phyloP scores from a whole-genome alignment of 2,329 filamentous ascomycete genomes.

The Aspergillus brasiliensis region DNA sequence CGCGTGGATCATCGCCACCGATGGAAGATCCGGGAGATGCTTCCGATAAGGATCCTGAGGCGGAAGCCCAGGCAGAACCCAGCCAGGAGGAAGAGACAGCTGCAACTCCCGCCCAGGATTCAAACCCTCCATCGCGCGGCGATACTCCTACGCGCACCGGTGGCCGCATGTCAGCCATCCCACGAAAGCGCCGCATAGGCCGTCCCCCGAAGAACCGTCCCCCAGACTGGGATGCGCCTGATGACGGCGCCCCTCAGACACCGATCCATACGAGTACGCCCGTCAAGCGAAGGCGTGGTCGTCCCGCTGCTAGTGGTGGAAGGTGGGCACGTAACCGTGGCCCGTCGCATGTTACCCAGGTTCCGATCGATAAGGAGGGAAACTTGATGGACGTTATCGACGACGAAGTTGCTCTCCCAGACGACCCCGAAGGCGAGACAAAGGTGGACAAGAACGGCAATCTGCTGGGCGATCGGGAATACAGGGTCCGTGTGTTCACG shows the following conservation, averaged over 20 bases:
- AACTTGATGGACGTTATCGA: conserved; percentile 87
- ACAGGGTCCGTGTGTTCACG: conserved; percentile 93
- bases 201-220: conserved; percentile 83
- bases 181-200: conserved; percentile 73
- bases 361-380: conserved; percentile 90
- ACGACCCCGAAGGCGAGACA: conserved; percentile 83
- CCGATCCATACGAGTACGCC: conserved; percentile 54
- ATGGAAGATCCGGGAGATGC: conserved; percentile 39
- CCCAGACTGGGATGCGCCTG: conserved; percentile 70
- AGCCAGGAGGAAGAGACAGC: conserved; percentile 49
- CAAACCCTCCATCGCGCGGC: conserved; percentile 48
- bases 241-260: conserved; percentile 51
- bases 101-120: conserved; percentile 44
- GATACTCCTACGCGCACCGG: conserved; percentile 56
- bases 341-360: conserved; percentile 74
- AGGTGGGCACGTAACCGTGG: conserved; percentile 75
- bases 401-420: conserved; percentile 87
- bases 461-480: conserved; percentile 81
- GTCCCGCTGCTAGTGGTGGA: conserved; percentile 57
- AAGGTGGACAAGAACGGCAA: conserved; percentile 92
- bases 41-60: conserved; percentile 28
- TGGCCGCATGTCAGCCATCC: conserved; percentile 58
- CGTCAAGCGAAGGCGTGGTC: conserved; percentile 59
- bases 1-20: conserved; percentile 34
- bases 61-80: conserved; percentile 33